phyloP scores from a whole-genome alignment of 345 rosid species.

The sweet orange (Citrus sinensis) region DNA sequence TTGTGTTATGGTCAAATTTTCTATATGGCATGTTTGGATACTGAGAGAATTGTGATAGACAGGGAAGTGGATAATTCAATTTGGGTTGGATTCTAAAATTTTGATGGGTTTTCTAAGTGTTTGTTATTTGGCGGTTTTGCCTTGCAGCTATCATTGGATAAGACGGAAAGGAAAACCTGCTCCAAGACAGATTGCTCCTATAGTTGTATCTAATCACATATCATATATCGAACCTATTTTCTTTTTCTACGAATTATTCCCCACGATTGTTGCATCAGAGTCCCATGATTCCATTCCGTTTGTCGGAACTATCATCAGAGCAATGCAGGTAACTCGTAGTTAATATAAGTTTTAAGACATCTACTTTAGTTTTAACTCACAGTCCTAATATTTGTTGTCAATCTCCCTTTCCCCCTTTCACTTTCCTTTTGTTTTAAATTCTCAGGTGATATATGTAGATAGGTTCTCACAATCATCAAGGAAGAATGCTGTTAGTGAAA shows the following conservation, averaged over 20 bases:
- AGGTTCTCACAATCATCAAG: slow-evolving; percentile 81
- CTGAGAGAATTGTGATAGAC: neutral
- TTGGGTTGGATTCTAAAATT: neutral
- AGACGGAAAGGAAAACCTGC: slow-evolving; percentile 88
- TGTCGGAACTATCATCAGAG: slow-evolving; percentile 96
- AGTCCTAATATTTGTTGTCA: neutral
- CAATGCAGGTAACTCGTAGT: slow-evolving; percentile 73
- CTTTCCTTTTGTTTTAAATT: slow-evolving; percentile 1
- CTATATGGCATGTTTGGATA: neutral
- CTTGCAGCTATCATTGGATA: slow-evolving; percentile 91
- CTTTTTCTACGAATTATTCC: slow-evolving; percentile 85
- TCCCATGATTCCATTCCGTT: slow-evolving; percentile 90
- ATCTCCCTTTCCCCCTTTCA: too few species aligned
- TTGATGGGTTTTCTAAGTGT: neutral
- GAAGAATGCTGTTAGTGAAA: slow-evolving; percentile 82
- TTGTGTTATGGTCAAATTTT: neutral
- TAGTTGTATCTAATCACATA: slow-evolving; percentile 89
- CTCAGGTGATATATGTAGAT: slow-evolving; percentile 96
- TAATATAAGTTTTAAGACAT: neutral
- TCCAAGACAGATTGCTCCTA: slow-evolving; percentile 80
- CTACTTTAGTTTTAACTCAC: neutral
- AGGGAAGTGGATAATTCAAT: neutral
- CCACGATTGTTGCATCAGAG: slow-evolving; percentile 91
- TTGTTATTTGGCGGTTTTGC: neutral
- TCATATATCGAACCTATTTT: slow-evolving; percentile 93